phyloP scores from a whole-genome alignment of 345 rosid species.

The Hibiscus syriacus region DNA sequence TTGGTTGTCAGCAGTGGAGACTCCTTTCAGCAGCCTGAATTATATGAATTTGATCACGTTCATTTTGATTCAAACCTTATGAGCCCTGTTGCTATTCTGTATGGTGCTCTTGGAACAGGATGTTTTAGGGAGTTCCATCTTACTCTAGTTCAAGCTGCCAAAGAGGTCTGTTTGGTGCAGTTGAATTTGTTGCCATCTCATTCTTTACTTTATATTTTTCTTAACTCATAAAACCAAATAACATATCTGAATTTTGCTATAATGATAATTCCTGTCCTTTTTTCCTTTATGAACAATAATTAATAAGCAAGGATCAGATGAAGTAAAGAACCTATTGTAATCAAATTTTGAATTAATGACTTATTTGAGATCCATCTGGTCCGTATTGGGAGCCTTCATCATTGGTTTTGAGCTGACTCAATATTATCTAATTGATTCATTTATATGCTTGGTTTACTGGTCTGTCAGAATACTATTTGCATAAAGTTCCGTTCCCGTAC shows the following conservation, averaged over 20 bases:
- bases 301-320: background rate
- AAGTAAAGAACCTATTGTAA: background rate
- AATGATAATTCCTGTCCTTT: background rate
- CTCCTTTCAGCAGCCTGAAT: slow-evolving; percentile 63
- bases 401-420: background rate
- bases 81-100: slow-evolving; percentile 66
- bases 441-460: background rate
- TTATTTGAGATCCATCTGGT: background rate
- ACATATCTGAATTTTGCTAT: background rate
- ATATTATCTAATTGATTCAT: background rate
- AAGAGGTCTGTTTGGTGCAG: slow-evolving; percentile 38
- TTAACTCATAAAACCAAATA: background rate
- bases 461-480: background rate
- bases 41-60: slow-evolving; percentile 11
- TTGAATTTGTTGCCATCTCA: background rate
- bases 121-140: slow-evolving; percentile 78
- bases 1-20: slow-evolving; percentile 44
- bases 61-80: slow-evolving; percentile 44
- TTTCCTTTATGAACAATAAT: background rate
- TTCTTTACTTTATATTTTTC: background rate
- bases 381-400: background rate
- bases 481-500: background rate
- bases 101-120: slow-evolving; percentile 87
- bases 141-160: slow-evolving; percentile 59
- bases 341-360: background rate